Base-by-base conservation (phyloP, 495 filamentous ascomycete species). In the Trichocladium antarcticum region DNA sequence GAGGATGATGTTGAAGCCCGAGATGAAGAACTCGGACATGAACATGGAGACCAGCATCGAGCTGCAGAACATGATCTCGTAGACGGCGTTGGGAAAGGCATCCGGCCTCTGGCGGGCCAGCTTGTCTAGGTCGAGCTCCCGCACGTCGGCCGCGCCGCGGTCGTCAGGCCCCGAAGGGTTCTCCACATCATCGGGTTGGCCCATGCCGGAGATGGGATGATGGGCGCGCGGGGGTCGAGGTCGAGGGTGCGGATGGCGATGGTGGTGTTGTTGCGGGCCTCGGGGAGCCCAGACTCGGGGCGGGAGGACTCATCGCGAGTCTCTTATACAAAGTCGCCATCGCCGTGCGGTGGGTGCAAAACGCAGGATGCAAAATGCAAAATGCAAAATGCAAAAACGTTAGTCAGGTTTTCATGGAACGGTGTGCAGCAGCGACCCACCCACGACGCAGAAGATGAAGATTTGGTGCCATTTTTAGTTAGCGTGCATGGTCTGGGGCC, bases 1-100 rank as follows among this genome's bases (percentile, higher is more conserved):
- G 1, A 89, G 66, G 43, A 95, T 72, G 53, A 93, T 78, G 56
- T 85, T 90, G 64, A 89, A 95, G 38, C 88, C 88, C 36, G 83
- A 87, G 31, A 90, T 81, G 59, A 87, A 89, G 65, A 86, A 95
- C 69, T 93, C 79, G 31, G 31, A 32, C 56, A 92, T 71, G 24
- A 86, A 72, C 57, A 89, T 79, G 27, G 84, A 87, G 68, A 84
- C 78, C 20, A 82, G 69, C 34, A 92, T 73, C 0, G 84, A 82
- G 52, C 83, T 77, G 58, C 80, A 77, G 56, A 92, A 94, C 3
- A 77, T 74, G 15, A 81, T 54, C 59, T 93, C 87, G 3, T 74
- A 63, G 64, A 75, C 76, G 28, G 70, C 49, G 22, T 74, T 76
- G 9, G 64, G 54, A 57, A 94, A 89, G n/a, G 60, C 65, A 8